Evolutionary conservation across 257 asterid species (phyloP).

Genomic region (Anisodus tanguticus): DNA sequence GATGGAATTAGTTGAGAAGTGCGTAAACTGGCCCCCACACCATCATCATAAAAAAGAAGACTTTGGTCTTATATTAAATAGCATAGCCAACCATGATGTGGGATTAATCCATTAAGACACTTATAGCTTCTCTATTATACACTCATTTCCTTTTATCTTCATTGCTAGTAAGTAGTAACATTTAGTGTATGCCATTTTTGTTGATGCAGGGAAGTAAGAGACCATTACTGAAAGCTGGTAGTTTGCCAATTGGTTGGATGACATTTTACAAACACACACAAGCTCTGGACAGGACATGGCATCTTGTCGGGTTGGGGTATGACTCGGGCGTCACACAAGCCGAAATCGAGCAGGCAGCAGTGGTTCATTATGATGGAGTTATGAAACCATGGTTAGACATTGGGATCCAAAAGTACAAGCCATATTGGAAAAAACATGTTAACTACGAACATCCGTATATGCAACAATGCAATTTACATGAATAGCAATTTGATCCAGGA

Average conservation of each 20-base stretch:
- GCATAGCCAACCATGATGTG: neutral
- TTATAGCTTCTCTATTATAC: neutral
- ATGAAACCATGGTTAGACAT: conserved; percentile 92
- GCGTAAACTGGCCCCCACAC: too few species aligned
- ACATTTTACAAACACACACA: conserved; percentile 69
- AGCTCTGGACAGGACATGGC: conserved; percentile 74
- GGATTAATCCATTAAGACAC: neutral
- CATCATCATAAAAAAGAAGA: neutral
- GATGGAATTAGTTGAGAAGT: too few species aligned
- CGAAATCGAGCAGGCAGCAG: conserved; percentile 68
- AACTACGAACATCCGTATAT: conserved; percentile 71
- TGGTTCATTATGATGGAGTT: conserved; percentile 80
- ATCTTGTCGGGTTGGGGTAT: conserved; percentile 75
- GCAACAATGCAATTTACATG: conserved; percentile 82
- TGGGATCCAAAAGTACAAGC: conserved; percentile 73
- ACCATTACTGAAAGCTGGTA: conserved; percentile 69
- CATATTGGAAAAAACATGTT: conserved; percentile 69
- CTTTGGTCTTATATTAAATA: neutral
- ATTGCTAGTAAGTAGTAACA: neutral
- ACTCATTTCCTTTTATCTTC: neutral
- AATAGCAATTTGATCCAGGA: conserved; percentile 41
- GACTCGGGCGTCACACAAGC: conserved; percentile 54
- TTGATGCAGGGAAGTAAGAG: conserved; percentile 63
- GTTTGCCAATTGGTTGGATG: conserved; percentile 88
- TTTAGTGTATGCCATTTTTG: neutral